Percentiles rank a stretch among this genome's conserved stretches.
These are phyloP conservation scores for Gyrodon lividus DNA, from an alignment of 768 basidiomycete genomes.

Conservation along the genomic window DNA sequence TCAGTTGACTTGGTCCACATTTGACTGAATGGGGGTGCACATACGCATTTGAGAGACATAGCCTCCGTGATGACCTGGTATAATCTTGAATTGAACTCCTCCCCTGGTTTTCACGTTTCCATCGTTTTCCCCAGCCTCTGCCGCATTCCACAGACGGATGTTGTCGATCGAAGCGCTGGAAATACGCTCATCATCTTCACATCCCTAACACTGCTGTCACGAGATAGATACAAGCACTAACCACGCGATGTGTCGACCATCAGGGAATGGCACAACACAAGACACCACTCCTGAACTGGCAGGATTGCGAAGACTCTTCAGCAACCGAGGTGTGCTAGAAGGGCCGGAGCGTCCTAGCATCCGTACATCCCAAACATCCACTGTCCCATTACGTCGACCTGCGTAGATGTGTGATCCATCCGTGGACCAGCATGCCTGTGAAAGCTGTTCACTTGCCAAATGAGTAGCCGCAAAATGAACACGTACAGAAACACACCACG, in stretches of 20 bases:
- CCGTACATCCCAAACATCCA: constrained; percentile 96
- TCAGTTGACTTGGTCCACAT: constrained; percentile 22
- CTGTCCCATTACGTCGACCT: constrained; percentile 84
- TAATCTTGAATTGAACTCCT: constrained; percentile 88
- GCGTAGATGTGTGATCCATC: constrained; percentile 88
- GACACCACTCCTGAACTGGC: constrained; percentile 88
- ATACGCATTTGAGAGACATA: constrained; percentile 89
- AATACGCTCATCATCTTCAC: constrained; percentile 20
- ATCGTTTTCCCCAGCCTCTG: constrained; percentile 71
- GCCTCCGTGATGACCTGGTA: constrained; percentile 94
- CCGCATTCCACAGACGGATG: constrained; percentile 89
- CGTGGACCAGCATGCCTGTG: constrained; percentile 90
- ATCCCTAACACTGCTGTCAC: constrained; percentile 10
- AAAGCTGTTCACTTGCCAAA: constrained; percentile 5
- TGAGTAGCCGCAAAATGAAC: constrained; percentile 4
- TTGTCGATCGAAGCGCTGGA: constrained; percentile 88
- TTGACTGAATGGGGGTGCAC: constrained; percentile 33
- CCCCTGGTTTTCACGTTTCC: constrained; percentile 58
- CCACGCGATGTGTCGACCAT: constrained; percentile 90
- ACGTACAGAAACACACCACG: constrained; percentile 93
- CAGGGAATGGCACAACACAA: constrained; percentile 88
- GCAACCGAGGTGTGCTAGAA: constrained; percentile 64
- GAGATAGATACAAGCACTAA: constrained; percentile 39
- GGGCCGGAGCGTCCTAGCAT: constrained; percentile 64
- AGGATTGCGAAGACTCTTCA: constrained; percentile 85